These are phyloP conservation scores for Penicillium griseofulvum DNA, from an alignment of 2,329 filamentous ascomycete species.

Conservation along the genomic window DNA sequence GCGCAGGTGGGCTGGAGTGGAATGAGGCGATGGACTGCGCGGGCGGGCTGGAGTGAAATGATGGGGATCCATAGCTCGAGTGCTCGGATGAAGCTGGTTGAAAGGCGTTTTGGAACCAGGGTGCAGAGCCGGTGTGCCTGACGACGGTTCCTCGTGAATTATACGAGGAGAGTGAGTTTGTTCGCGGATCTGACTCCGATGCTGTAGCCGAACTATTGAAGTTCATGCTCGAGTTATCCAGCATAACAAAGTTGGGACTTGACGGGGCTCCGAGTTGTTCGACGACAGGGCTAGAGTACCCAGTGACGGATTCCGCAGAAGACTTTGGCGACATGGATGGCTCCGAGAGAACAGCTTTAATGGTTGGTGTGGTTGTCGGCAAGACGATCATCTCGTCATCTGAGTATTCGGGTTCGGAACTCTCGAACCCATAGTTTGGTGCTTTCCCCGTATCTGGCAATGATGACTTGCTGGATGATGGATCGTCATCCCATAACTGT, in stretches of 20 bases:
- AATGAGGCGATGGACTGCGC: slow-evolving; percentile 35
- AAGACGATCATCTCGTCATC: slow-evolving; percentile 35
- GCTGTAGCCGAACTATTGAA: slow-evolving; percentile 34
- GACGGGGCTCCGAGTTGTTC: slow-evolving; percentile 39
- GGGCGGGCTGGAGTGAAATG: slow-evolving; percentile 43
- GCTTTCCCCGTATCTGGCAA: slow-evolving; percentile 29
- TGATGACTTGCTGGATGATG: slow-evolving; percentile 38
- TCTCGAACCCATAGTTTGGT: slow-evolving; percentile 19
- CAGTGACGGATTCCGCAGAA: slow-evolving; percentile 23
- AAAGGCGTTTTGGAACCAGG: slow-evolving; percentile 35
- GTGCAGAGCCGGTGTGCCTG: slow-evolving; percentile 34
- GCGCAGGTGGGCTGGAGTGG: slow-evolving; percentile 41
- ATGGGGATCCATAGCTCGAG: slow-evolving; percentile 35
- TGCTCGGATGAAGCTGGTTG: slow-evolving; percentile 35
- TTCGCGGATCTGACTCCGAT: slow-evolving; percentile 33
- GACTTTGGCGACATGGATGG: slow-evolving; percentile 28
- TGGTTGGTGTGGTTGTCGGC: slow-evolving; percentile 35
- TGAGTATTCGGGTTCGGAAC: slow-evolving; percentile 28
- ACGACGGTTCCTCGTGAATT: slow-evolving; percentile 44
- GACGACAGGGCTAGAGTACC: slow-evolving; percentile 43
- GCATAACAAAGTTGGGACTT: slow-evolving; percentile 37
- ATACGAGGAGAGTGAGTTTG: slow-evolving; percentile 42
- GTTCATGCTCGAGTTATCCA: slow-evolving; percentile 35
- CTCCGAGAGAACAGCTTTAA: slow-evolving; percentile 38
- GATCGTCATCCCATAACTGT: slow-evolving; percentile 40